Conservation (phyloP, 352 stramenopile species). For the Phytophthora hibernalis region DNA sequence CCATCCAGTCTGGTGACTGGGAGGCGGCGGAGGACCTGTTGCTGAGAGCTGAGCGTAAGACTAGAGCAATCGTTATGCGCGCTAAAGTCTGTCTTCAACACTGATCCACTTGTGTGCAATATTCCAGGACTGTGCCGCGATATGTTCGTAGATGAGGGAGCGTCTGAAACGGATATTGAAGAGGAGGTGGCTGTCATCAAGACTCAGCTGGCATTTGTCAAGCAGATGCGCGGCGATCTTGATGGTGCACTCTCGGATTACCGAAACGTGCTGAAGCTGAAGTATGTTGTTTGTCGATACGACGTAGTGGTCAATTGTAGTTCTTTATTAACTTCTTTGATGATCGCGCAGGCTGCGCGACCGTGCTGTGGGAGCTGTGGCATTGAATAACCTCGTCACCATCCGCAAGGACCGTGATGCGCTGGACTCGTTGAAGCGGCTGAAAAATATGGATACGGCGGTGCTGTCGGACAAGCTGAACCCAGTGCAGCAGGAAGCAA, state of each 20-base stretch:
- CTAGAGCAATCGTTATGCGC: neutral
- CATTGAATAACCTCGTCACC: slow-evolving; percentile 84
- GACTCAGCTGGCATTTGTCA: slow-evolving; percentile 79
- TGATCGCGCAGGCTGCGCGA: slow-evolving; percentile 58
- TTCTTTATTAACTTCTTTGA: slow-evolving; percentile 55
- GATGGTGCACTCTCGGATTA: slow-evolving; percentile 78
- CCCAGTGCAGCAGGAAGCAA: slow-evolving; percentile 66
- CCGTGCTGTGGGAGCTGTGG: slow-evolving; percentile 66
- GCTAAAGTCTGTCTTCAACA: neutral
- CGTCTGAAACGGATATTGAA: slow-evolving; percentile 65
- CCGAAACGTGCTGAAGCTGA: slow-evolving; percentile 81
- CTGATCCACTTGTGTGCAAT: slow-evolving; percentile 3
- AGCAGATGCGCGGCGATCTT: slow-evolving; percentile 77
- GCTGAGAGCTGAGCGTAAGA: slow-evolving; percentile 67
- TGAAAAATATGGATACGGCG: slow-evolving; percentile 69
- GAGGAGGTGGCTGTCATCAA: slow-evolving; percentile 77
- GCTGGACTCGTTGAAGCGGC: slow-evolving; percentile 85
- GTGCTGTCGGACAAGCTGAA: slow-evolving; percentile 71
- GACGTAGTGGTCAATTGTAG: neutral
- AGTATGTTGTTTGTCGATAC: slow-evolving; percentile 46
- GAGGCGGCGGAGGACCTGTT: slow-evolving; percentile 53
- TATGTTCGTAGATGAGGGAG: slow-evolving; percentile 58
- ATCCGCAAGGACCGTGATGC: slow-evolving; percentile 82
- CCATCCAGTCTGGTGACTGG: slow-evolving; percentile 72
- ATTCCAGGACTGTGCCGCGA: slow-evolving; percentile 73